Conservation (phyloP, 176 grass and related monocot genomes). For the Phoenix roebelenii region DNA sequence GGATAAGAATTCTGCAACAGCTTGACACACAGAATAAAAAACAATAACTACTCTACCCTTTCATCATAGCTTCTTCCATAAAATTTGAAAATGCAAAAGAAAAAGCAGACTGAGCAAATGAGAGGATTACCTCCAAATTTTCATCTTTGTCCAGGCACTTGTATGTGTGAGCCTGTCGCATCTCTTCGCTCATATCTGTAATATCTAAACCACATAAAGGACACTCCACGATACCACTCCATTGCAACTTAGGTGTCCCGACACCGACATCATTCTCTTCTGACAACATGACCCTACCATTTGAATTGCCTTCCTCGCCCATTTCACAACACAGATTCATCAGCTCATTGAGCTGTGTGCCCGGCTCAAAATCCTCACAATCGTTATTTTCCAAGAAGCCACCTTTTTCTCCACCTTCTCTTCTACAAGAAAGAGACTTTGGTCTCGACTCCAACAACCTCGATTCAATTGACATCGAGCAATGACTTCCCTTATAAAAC, state of each 20-base stretch:
- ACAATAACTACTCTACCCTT: too few species aligned
- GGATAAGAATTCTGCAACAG: too few species aligned
- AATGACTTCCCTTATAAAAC: background rate
- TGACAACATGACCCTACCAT: background rate
- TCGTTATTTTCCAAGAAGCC: constrained; percentile 12
- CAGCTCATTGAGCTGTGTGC: constrained; percentile 77
- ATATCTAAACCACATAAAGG: constrained; percentile 74
- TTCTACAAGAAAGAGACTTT: background rate
- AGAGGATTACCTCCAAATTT: constrained; percentile 36
- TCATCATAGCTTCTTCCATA: too few species aligned
- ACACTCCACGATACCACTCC: constrained; percentile 37
- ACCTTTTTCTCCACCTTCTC: background rate
- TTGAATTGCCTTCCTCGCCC: constrained; percentile 21
- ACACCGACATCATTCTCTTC: constrained; percentile 13
- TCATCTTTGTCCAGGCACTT: constrained; percentile 58
- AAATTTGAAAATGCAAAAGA: background rate
- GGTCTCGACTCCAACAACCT: constrained; percentile 21
- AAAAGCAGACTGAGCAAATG: background rate
- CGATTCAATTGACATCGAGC: constrained; percentile 27
- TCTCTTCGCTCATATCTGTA: constrained; percentile 47
- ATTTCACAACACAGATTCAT: constrained; percentile 62
- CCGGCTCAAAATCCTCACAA: constrained; percentile 53
- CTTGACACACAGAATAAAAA: too few species aligned
- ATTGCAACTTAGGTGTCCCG: constrained; percentile 8
- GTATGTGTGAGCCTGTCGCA: constrained; percentile 57